Conservation (phyloP, 108 stramenopile species). For the Cyclostephanos tholiformis region DNA sequence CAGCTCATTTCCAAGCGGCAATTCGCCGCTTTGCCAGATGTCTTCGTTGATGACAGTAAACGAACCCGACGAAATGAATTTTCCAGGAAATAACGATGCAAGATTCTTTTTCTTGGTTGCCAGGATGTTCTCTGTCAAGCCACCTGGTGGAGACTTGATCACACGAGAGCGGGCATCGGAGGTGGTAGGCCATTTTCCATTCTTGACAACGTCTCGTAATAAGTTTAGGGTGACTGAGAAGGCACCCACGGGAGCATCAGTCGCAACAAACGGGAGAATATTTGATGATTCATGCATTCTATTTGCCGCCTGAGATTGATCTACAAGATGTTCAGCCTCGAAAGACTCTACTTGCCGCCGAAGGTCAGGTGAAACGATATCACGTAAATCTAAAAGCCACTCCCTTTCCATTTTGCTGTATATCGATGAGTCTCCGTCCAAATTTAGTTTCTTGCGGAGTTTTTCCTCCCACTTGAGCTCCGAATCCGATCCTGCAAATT, state of each 20-base stretch:
- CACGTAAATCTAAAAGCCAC: conserved; percentile 51
- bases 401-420: conserved; percentile 19
- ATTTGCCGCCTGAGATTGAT: background rate
- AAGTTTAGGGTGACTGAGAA: conserved; percentile 28
- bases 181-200: conserved; percentile 69
- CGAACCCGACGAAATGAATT: conserved; percentile 53
- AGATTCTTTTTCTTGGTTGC: conserved; percentile 28
- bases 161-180: conserved; percentile 66
- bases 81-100: conserved; percentile 33
- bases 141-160: conserved; percentile 37
- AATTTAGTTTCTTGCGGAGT: conserved; percentile 16
- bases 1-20: conserved; percentile 69
- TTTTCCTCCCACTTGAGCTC: conserved; percentile 37
- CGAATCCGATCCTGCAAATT: conserved; percentile 8
- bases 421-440: background rate
- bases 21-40: conserved; percentile 25
- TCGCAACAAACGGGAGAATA: conserved; percentile 3
- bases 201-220: conserved; percentile 48
- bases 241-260: conserved; percentile 27
- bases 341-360: conserved; percentile 5
- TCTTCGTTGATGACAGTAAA: conserved; percentile 70
- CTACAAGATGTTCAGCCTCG: background rate
- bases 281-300: background rate
- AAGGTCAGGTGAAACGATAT: conserved; percentile 32
- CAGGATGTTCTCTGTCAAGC: conserved; percentile 9